Evolutionary conservation across 2,329 filamentous ascomycete genomes (phyloP), one percentile per base, ranked within the genome.

Genomic region (Pestalotiopsis sp.): DNA sequence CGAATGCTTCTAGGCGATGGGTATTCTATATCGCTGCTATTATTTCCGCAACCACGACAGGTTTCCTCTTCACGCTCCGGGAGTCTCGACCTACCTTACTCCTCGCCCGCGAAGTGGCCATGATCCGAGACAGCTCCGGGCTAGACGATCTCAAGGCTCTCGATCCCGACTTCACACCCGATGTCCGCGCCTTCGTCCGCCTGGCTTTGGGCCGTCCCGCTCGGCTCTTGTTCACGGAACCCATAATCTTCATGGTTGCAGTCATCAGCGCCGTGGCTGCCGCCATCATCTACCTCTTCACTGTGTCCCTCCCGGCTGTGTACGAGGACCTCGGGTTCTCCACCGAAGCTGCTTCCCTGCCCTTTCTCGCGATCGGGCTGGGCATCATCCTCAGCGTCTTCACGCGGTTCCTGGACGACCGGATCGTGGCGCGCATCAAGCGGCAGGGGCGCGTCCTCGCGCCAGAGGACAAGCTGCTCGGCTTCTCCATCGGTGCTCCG

Each of bases 251-350:
- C 49, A 74, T 80, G 52, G 78, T 82, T 12, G 78, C 83, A 0
- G 74, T 83, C 25, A 82, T 86, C 71, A 81, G 78, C 9, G 81
- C 81, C 9, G 74, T 81, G 17, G 79, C 80, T 6, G 84, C 82
- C 71, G 82, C 79, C 0, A 75, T 86, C n/a, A 81, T 86, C 31
- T 86, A 86, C 69, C 79, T 85, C 3, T 84, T 85, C 71, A 82
- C 83, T 0, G 83, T 85, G 75, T 78, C 81, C 0, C 72, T 85
- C 0, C 75, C 77, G 1, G 72, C 77, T 0, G 78, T 85, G 3
- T 86, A 83, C 72, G 67, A 76, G 38, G 74, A 76, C 4, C 72
- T 81, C 65, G 77, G 78, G 4, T 79, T 84, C 70, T 71, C 74
- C 2, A 67, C 69, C 2, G 71, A 77, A 1, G 72, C 80, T 4